phyloP scores from a whole-genome alignment of 23 red algal species.

The Gracilaria domingensis region DNA sequence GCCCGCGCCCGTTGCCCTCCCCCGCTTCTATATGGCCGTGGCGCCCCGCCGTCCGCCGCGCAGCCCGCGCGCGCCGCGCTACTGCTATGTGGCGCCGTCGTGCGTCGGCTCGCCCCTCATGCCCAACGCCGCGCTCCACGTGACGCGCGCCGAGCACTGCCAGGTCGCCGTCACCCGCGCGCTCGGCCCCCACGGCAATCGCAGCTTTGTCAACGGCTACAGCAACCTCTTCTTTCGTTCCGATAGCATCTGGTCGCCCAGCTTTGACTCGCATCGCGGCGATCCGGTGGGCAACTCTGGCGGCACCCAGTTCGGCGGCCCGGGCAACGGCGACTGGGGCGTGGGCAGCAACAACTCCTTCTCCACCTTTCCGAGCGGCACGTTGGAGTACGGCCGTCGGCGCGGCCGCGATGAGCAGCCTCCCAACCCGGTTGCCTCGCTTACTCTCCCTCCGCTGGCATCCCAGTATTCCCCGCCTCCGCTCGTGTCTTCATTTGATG shows the following conservation, averaged over 20 bases:
- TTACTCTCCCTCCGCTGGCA: slow-evolving; percentile 15
- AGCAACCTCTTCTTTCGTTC: slow-evolving; percentile 25
- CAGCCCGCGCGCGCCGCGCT: neutral
- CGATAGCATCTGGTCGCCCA: slow-evolving; percentile 30
- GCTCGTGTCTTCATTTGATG: slow-evolving; percentile 23
- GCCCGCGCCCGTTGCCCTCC: neutral
- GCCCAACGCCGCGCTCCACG: neutral
- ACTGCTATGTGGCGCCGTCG: slow-evolving; percentile 2
- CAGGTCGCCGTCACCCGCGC: slow-evolving; percentile 4
- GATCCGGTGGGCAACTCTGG: slow-evolving; percentile 39
- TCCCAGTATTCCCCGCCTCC: slow-evolving; percentile 1
- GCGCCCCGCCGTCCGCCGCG: too few species aligned
- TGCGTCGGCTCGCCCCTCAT: neutral
- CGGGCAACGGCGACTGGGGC: slow-evolving; percentile 5
- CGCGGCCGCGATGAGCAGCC: neutral
- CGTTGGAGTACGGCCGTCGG: slow-evolving; percentile 25
- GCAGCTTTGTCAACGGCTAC: slow-evolving; percentile 13
- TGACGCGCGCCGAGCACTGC: neutral
- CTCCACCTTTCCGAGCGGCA: slow-evolving; percentile 24
- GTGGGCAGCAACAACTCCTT: slow-evolving; percentile 7
- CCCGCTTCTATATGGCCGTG: neutral
- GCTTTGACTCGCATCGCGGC: slow-evolving; percentile 17
- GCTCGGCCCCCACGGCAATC: slow-evolving; percentile 14
- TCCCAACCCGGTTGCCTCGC: slow-evolving; percentile 3
- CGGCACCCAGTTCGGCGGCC: slow-evolving; percentile 29